Percentiles rank a stretch among this genome's conserved stretches.
phyloP scores from a whole-genome alignment of 1,284 basidiomycete genomes.

The Pterula multifida region DNA sequence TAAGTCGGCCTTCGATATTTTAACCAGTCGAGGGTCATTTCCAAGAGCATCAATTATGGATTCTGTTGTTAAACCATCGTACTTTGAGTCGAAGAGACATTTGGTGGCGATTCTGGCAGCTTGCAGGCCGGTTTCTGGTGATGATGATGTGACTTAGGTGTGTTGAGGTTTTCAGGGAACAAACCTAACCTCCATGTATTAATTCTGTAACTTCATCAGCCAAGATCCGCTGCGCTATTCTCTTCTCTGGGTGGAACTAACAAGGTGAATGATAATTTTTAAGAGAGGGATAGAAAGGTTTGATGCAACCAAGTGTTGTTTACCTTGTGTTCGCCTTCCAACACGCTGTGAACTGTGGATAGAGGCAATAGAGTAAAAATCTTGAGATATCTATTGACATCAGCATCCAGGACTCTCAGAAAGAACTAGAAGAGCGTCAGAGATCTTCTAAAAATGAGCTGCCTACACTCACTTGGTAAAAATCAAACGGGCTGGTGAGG shows the following conservation, averaged over 20 bases:
- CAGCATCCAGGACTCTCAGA: neutral
- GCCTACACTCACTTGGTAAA: constrained; percentile 66
- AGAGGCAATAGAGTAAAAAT: neutral
- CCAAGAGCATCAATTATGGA: constrained; percentile 40
- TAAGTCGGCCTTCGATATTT: constrained; percentile 29
- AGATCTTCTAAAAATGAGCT: neutral
- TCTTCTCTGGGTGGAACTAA: constrained; percentile 43
- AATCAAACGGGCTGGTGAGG: constrained; percentile 77
- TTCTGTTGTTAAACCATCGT: constrained; percentile 25
- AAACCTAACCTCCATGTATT: constrained; percentile 68
- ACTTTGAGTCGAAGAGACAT: constrained; percentile 31
- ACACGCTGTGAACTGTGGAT: neutral
- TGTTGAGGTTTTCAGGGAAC: neutral
- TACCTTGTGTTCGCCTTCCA: neutral
- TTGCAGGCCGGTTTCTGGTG: constrained; percentile 22
- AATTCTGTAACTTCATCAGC: constrained; percentile 85
- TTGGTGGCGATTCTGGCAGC: constrained; percentile 50
- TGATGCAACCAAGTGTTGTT: no score
- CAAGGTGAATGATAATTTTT: neutral
- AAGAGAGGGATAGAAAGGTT: no score
- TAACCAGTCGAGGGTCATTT: constrained; percentile 45
- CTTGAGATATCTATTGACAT: neutral
- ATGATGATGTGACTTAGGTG: neutral
- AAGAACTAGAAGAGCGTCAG: constrained; percentile 4
- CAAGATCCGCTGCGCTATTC: constrained; percentile 66